These are phyloP conservation scores for Chytriomyces sp. DNA, from an alignment of 192 early-diverging fungal genomes.

Conservation along the genomic window DNA sequence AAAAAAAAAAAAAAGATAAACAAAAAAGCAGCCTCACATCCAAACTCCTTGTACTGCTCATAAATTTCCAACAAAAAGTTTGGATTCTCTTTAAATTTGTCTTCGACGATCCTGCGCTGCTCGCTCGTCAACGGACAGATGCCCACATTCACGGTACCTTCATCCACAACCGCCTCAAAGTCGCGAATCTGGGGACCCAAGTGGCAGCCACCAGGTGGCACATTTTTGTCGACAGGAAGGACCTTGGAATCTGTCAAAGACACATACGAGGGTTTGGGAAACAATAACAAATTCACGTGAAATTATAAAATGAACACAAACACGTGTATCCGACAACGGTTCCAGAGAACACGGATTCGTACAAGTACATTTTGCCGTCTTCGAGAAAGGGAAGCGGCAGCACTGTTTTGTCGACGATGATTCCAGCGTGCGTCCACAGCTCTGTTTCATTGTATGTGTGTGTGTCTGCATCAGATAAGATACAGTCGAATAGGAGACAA, in stretches of 20 bases:
- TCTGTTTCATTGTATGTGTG: no score
- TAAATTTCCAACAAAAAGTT: slow-evolving; percentile 16
- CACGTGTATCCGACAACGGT: slow-evolving; percentile 32
- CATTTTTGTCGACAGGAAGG: slow-evolving; percentile 14
- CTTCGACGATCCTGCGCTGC: slow-evolving; percentile 16
- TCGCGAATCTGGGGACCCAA: slow-evolving; percentile 32
- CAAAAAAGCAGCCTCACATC: background rate
- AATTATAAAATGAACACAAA: background rate
- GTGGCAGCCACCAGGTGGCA: slow-evolving; percentile 10
- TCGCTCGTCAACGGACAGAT: slow-evolving; percentile 15
- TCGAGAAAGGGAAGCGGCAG: slow-evolving; percentile 41
- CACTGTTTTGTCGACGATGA: slow-evolving; percentile 37
- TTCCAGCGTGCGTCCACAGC: slow-evolving; percentile 3
- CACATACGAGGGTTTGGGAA: background rate
- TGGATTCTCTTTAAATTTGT: background rate
- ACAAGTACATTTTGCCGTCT: slow-evolving; percentile 40
- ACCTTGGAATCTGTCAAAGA: slow-evolving; percentile 17
- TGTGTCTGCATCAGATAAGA: no score
- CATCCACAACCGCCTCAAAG: slow-evolving; percentile 27
- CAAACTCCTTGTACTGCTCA: slow-evolving; percentile 25
- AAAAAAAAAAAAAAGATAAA: no score
- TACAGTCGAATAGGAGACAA: no score
- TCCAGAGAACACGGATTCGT: slow-evolving; percentile 41
- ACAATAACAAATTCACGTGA: slow-evolving; percentile 25
- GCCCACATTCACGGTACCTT: slow-evolving; percentile 25